Percentiles rank a stretch among this genome's conserved stretches.
Evolutionary conservation across 768 basidiomycete species (phyloP).

Genomic region (Leccinum truebloodii): DNA sequence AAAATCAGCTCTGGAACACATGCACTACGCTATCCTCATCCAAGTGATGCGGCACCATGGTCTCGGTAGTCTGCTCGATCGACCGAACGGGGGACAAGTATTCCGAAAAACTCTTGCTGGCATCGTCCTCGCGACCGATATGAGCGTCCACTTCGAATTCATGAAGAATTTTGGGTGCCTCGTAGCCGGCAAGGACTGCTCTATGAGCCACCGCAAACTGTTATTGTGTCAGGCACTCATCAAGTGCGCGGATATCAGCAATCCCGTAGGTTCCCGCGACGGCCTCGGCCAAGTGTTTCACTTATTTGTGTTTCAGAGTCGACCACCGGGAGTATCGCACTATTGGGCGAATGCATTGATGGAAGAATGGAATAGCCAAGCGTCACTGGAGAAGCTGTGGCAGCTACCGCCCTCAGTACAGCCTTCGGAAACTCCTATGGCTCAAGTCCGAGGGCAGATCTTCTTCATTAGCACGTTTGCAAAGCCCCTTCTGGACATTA

Average conservation of each 20-base stretch:
- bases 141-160: slow-evolving; percentile 87
- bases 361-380: slow-evolving; percentile 90
- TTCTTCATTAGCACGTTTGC: slow-evolving; percentile 86
- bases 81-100: slow-evolving; percentile 41
- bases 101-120: slow-evolving; percentile 78
- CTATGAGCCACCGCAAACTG: slow-evolving; percentile 53
- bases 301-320: slow-evolving; percentile 54
- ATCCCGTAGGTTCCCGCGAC: slow-evolving; percentile 68
- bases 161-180: slow-evolving; percentile 65
- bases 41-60: slow-evolving; percentile 81
- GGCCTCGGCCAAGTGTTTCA: slow-evolving; percentile 2
- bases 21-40: slow-evolving; percentile 84
- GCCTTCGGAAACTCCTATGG: slow-evolving; percentile 49
- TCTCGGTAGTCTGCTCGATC: slow-evolving; percentile 66
- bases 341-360: slow-evolving; percentile 90
- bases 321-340: slow-evolving; percentile 88
- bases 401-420: slow-evolving; percentile 63
- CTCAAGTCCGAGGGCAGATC: slow-evolving; percentile 81
- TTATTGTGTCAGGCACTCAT: slow-evolving; percentile 88
- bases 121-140: slow-evolving; percentile 91
- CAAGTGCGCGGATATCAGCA: slow-evolving; percentile 98
- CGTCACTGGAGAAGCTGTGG: slow-evolving; percentile 76
- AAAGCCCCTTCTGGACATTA: slow-evolving; percentile 79
- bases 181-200: slow-evolving; percentile 41
- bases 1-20: slow-evolving; percentile 86